phyloP scores from a whole-genome alignment of 495 filamentous ascomycete species.

The Aspergillus sclerotiicarbonarius region DNA sequence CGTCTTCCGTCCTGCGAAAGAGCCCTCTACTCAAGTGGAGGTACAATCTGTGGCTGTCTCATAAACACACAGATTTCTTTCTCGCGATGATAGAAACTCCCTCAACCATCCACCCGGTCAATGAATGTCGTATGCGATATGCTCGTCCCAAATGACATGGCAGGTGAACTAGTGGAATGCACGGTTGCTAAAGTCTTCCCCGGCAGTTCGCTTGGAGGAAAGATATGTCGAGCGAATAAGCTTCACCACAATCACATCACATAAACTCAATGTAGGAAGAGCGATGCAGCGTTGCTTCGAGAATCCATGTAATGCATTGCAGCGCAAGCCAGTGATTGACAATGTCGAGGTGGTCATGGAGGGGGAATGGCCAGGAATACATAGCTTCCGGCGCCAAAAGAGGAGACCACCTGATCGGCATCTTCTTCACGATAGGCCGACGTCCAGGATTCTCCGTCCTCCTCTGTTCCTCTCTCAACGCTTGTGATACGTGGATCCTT shows the following conservation, averaged over 20 bases:
- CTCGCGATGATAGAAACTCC: background rate
- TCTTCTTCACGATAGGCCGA: constrained; percentile 7
- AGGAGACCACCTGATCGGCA: constrained; percentile 16
- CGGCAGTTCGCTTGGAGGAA: background rate
- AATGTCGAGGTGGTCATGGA: background rate
- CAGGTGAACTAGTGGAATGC: constrained; percentile 4
- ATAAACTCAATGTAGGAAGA: background rate
- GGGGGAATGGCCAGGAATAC: constrained; percentile 15
- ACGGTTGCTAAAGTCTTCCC: background rate
- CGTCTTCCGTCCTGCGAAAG: constrained; percentile 34
- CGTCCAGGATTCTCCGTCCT: background rate
- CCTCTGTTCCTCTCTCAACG: background rate
- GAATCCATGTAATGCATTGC: constrained; percentile 11
- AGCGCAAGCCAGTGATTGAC: background rate
- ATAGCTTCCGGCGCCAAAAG: constrained; percentile 18
- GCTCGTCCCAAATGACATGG: constrained; percentile 15
- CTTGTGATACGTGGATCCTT: constrained; percentile 8
- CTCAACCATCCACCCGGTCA: constrained; percentile 9
- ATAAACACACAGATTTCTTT: background rate
- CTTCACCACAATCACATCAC: constrained; percentile 8
- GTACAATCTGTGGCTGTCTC: background rate
- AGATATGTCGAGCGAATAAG: background rate
- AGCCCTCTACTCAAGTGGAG: background rate
- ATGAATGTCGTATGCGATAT: constrained; percentile 7
- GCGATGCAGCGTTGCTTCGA: background rate